A percentile compares a stretch with the other conserved stretches of the same genome.
Evolutionary conservation across 352 stramenopile genomes (phyloP).

Genomic region (Phytophthora litchii): DNA sequence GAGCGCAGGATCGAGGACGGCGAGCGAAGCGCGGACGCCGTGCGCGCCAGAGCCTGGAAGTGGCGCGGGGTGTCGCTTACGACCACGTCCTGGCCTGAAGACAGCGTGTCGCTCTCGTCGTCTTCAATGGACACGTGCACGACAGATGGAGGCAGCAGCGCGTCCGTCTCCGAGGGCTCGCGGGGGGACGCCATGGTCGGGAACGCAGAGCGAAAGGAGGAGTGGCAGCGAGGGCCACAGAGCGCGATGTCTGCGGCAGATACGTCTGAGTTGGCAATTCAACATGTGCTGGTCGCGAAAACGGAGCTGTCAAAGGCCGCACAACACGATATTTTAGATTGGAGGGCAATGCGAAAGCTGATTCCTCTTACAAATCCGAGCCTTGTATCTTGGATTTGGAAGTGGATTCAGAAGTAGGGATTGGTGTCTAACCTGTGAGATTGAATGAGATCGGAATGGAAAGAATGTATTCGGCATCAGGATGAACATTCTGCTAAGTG

Average conservation of each 20-base stretch:
- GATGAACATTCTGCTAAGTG: neutral
- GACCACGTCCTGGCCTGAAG: slow-evolving; percentile 27
- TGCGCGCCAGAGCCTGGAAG: slow-evolving; percentile 29
- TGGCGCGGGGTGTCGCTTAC: slow-evolving; percentile 7
- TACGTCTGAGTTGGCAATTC: slow-evolving; percentile 11
- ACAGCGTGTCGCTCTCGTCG: slow-evolving; percentile 28
- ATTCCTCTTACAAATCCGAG: slow-evolving; percentile 3
- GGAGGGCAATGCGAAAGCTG: neutral
- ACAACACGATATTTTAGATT: neutral
- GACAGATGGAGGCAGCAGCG: slow-evolving; percentile 34
- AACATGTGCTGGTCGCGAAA: too few species aligned
- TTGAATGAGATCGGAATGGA: too few species aligned
- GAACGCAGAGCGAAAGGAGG: neutral
- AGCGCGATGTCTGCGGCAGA: neutral
- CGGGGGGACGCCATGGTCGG: slow-evolving; percentile 34
- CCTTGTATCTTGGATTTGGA: neutral
- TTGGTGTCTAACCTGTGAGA: slow-evolving; percentile 1
- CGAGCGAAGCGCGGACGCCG: slow-evolving; percentile 36
- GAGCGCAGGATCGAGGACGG: slow-evolving; percentile 47
- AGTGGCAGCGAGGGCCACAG: slow-evolving; percentile 1
- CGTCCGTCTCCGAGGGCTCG: slow-evolving; percentile 50
- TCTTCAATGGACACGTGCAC: slow-evolving; percentile 29
- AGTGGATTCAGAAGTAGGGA: neutral
- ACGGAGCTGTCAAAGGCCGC: neutral
- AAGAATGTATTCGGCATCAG: neutral